phyloP scores from a whole-genome alignment of 805 yeast species.

The Kuraishia floccosa region DNA sequence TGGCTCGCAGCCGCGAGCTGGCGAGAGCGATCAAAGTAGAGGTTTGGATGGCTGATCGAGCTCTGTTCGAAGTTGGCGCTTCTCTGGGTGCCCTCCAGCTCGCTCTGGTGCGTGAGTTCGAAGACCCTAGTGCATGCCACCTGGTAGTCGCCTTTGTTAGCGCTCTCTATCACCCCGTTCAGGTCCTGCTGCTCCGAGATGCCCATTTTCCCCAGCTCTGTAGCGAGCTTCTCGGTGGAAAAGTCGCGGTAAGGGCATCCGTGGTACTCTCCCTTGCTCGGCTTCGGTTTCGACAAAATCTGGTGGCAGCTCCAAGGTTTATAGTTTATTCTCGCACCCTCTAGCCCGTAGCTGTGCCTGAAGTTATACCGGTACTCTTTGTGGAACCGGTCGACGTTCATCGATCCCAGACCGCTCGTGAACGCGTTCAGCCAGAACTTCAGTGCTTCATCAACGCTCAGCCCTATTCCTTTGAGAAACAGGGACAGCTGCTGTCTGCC shows the following conservation, averaged over 20 bases:
- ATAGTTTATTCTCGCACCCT: conserved; percentile 80
- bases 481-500: conserved; percentile 82
- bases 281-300: conserved; percentile 62
- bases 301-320: conserved; percentile 79
- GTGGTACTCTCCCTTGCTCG: conserved; percentile 58
- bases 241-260: conserved; percentile 91
- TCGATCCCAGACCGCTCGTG: conserved; percentile 33
- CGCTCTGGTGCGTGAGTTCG: conserved; percentile 51
- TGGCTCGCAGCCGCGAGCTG: no score
- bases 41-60: conserved; percentile 76
- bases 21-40: conserved; percentile 71
- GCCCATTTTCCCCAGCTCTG: conserved; percentile 52
- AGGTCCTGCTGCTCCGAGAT: conserved; percentile 33
- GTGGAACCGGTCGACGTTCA: conserved; percentile 64
- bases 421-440: conserved; percentile 76
- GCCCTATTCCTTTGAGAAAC: conserved; percentile 84
- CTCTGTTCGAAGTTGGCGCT: conserved; percentile 38
- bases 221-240: conserved; percentile 47
- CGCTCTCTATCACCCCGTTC: conserved; percentile 54
- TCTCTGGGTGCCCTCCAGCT: conserved; percentile 22
- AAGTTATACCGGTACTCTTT: conserved; percentile 85
- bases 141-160: conserved; percentile 61
- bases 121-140: conserved; percentile 85
- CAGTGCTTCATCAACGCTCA: conserved; percentile 78
- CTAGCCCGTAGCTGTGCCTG: conserved; percentile 84